A percentile compares a stretch with the other conserved stretches of the same genome.
Evolutionary conservation across 805 yeast genomes (phyloP).

Genomic region (Metschnikowia koreensis): DNA sequence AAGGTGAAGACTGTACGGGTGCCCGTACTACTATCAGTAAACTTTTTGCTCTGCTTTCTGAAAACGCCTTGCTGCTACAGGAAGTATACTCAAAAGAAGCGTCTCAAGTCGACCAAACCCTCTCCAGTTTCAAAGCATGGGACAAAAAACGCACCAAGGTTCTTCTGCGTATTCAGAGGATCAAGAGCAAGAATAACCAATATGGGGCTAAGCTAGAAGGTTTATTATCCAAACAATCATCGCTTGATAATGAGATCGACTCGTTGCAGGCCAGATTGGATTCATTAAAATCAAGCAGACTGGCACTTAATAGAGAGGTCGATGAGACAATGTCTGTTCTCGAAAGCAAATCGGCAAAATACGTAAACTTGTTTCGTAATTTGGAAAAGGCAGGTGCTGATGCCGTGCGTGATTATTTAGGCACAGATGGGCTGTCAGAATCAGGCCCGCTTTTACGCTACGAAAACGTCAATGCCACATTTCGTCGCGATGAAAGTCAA

Average conservation of each 20-base stretch:
- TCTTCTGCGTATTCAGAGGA: slow-evolving; percentile 33
- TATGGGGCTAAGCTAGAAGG: slow-evolving; percentile 42
- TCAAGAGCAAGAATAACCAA: slow-evolving; percentile 39
- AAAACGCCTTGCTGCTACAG: slow-evolving; percentile 42
- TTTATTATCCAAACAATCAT: slow-evolving; percentile 32
- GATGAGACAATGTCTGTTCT: slow-evolving; percentile 48
- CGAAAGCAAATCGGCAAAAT: slow-evolving; percentile 47
- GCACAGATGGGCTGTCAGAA: slow-evolving; percentile 1
- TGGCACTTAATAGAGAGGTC: slow-evolving; percentile 36
- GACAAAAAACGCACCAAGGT: slow-evolving; percentile 36
- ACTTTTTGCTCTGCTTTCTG: slow-evolving; percentile 30
- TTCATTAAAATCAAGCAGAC: slow-evolving; percentile 33
- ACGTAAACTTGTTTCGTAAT: slow-evolving; percentile 39
- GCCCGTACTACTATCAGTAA: slow-evolving; percentile 1
- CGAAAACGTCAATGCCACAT: slow-evolving; percentile 11
- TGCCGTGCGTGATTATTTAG: slow-evolving; percentile 30
- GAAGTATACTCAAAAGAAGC: slow-evolving; percentile 46
- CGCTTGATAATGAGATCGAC: slow-evolving; percentile 38
- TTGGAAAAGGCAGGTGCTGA: slow-evolving; percentile 39
- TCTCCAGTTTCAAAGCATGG: slow-evolving; percentile 38
- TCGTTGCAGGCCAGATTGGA: slow-evolving; percentile 36
- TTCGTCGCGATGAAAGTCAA: background rate
- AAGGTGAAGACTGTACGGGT: slow-evolving; percentile 14
- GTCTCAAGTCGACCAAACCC: slow-evolving; percentile 24
- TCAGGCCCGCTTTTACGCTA: slow-evolving; percentile 6